phyloP scores from a whole-genome alignment of 2,329 filamentous ascomycete genomes.

The Pyrenophora teres region DNA sequence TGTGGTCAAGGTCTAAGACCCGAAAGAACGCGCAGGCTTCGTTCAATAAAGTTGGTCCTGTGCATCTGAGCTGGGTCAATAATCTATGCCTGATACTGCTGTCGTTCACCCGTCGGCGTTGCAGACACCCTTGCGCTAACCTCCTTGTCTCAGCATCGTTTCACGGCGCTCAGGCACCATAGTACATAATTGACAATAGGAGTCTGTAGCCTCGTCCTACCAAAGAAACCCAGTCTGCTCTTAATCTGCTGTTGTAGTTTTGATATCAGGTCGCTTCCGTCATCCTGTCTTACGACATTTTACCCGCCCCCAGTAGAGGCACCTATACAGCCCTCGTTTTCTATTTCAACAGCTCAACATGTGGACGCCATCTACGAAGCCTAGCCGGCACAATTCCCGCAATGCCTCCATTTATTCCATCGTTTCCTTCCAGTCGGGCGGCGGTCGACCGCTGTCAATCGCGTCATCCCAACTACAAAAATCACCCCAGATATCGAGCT shows the following conservation, averaged over 20 bases:
- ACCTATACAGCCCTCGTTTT: too few relatives aligned
- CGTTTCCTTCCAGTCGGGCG: constrained; percentile 27
- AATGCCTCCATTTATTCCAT: constrained; percentile 41
- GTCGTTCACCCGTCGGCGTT: constrained; percentile 23
- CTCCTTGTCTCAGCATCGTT: constrained; percentile 42
- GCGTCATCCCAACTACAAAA: constrained; percentile 25
- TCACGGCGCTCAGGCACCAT: constrained; percentile 27
- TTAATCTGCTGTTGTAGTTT: neutral
- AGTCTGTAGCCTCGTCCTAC: neutral
- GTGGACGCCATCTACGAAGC: constrained; percentile 36
- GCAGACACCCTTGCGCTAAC: constrained; percentile 24
- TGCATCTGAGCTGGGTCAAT: too few relatives aligned
- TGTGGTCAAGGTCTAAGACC: too few relatives aligned
- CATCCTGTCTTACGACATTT: neutral
- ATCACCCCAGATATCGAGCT: too few relatives aligned
- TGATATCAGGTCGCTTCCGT: neutral
- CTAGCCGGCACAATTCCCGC: constrained; percentile 26
- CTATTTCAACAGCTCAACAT: constrained; percentile 24
- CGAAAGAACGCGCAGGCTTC: too few relatives aligned
- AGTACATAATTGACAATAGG: constrained; percentile 9
- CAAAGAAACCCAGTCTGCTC: constrained; percentile 1
- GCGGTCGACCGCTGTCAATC: constrained; percentile 27
- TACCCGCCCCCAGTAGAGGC: neutral
- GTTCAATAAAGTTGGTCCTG: too few relatives aligned
- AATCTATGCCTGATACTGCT: constrained; percentile 7